Evolutionary conservation across 306 rosid genomes (phyloP).

Genomic region (Inga oerstediana): DNA sequence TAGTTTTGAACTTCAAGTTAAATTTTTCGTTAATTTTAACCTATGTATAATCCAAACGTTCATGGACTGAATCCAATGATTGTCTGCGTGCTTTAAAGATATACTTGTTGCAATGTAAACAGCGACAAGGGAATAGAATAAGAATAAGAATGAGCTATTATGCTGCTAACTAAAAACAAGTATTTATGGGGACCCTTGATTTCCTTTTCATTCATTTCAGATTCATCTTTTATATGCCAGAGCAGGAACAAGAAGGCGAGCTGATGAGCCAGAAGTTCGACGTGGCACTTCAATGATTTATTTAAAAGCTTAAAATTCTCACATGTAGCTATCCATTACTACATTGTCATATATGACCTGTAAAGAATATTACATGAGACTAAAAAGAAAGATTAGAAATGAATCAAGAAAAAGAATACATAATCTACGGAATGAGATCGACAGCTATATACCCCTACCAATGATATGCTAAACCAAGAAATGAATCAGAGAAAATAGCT

Average conservation of each 20-base stretch:
- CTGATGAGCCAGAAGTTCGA: background rate
- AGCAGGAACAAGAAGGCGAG: background rate
- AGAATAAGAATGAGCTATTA: background rate
- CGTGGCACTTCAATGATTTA: background rate
- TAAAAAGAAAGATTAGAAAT: background rate
- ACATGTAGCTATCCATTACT: background rate
- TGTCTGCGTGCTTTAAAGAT: background rate
- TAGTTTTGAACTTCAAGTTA: background rate
- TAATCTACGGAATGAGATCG: background rate
- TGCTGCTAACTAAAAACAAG: background rate
- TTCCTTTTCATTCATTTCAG: background rate
- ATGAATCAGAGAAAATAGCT: too few relatives aligned
- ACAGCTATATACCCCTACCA: too few relatives aligned
- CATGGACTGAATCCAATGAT: background rate
- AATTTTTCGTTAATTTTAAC: background rate
- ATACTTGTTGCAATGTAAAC: background rate
- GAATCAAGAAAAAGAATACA: too few relatives aligned
- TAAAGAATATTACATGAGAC: background rate
- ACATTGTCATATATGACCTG: background rate
- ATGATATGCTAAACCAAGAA: too few relatives aligned
- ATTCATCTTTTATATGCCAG: background rate
- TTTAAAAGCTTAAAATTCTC: background rate
- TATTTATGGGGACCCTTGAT: background rate
- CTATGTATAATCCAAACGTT: background rate
- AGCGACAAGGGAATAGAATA: background rate